Evolutionary conservation across 2,329 filamentous ascomycete species (phyloP), one percentile per base, ranked within the genome.

Genomic region (Exophiala dermatitidis): DNA sequence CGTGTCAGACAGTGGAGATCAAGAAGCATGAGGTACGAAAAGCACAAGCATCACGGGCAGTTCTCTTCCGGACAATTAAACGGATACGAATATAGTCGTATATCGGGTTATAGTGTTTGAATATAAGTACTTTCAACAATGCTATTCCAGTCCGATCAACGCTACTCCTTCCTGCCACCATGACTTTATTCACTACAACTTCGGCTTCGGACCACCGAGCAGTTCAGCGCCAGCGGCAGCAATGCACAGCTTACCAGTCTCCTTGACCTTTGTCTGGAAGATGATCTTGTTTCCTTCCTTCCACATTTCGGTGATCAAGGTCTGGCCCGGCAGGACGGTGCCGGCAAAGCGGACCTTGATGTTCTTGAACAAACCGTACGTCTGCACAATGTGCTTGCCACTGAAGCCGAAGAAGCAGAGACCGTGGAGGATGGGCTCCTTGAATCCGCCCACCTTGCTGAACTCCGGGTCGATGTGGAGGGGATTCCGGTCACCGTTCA

Each of bases 401-500:
- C 88, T 85, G 61, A 97, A 82, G 63, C 93, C 93, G 66, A 98
- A 91, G 68, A 84, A 93, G 80, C 90, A 95, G 36, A 98, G 82
- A n/a, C 93, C 93, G 75, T 98, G 93, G 50, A 98, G 77, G 68
- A 98, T 98, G 8, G 93, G 93, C 30, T 77, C 82, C 74, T 93
- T 86, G 82, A 98, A 98, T 55, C 93, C 93, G 55, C 91, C 93
- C 64, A 95, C 84, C 76, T 93, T 93, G 74, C 88, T 88, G 72
- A 98, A 97, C 46, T 83, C 80, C 1, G 93, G 93, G 71, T 98
- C 93, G 58, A 98, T 86, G 75, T 98, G 93, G 1, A 98, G 83
- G 9, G 93, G 93, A 77, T 98, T 97, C 68, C 91, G 85, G 72
- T 98, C 93, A 46, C 93, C 93, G 64, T 87, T 93, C 50, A 98